phyloP scores from a whole-genome alignment of 2,329 filamentous ascomycete species.

The Neocucurbitaria cava region DNA sequence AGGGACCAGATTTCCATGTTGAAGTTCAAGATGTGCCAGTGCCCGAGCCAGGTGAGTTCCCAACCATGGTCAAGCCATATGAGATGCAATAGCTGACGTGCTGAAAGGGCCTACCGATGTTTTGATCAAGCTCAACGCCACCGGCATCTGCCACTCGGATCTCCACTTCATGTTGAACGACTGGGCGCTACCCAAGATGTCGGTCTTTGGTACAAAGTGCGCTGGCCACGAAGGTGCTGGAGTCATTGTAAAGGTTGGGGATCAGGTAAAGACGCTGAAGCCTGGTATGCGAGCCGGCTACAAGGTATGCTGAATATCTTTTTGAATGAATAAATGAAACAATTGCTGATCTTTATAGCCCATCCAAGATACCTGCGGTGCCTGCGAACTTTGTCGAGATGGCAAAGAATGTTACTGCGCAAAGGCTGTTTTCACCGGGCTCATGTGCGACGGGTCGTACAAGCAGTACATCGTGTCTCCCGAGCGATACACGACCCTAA shows the following conservation, averaged over 20 bases:
- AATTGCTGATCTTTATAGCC: slow-evolving; percentile 23
- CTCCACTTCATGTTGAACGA: slow-evolving; percentile 66
- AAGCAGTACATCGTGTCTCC: slow-evolving; percentile 66
- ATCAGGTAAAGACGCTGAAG: slow-evolving; percentile 60
- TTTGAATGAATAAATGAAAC: background rate
- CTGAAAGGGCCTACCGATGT: slow-evolving; percentile 60
- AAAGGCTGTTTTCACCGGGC: slow-evolving; percentile 55
- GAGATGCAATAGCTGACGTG: slow-evolving; percentile 1
- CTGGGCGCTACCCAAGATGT: slow-evolving; percentile 52
- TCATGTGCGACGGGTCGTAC: slow-evolving; percentile 58
- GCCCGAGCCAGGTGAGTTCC: slow-evolving; percentile 53
- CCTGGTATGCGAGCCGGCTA: slow-evolving; percentile 45
- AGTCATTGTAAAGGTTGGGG: slow-evolving; percentile 63
- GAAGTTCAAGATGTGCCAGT: slow-evolving; percentile 57
- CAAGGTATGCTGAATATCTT: slow-evolving; percentile 34
- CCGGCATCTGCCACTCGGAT: slow-evolving; percentile 65
- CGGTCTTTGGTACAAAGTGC: slow-evolving; percentile 52
- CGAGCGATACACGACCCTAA: slow-evolving; percentile 61
- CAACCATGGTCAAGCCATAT: background rate
- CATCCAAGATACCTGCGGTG: slow-evolving; percentile 42
- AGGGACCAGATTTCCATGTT: slow-evolving; percentile 58
- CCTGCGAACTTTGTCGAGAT: slow-evolving; percentile 57
- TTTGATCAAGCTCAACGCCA: slow-evolving; percentile 64
- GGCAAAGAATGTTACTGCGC: slow-evolving; percentile 63
- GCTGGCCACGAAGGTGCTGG: slow-evolving; percentile 65